phyloP scores from a whole-genome alignment of 306 rosid genomes.

The Quercus engelmannii region DNA sequence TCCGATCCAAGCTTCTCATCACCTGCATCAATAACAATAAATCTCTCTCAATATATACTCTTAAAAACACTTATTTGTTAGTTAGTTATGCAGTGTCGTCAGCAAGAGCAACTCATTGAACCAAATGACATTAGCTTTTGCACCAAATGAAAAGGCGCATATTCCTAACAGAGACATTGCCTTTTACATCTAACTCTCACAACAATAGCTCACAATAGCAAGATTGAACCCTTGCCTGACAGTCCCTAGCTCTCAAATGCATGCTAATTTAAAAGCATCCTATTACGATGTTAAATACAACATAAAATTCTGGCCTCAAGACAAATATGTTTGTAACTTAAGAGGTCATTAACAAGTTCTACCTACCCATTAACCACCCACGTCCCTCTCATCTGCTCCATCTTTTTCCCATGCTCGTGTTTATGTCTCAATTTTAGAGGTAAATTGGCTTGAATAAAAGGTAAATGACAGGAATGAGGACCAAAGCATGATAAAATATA shows the following conservation, averaged over 20 bases:
- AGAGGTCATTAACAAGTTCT: not conserved
- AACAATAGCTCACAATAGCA: not conserved
- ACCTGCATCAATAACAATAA: slow-evolving; percentile 42
- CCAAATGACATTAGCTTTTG: not conserved
- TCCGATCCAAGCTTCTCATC: slow-evolving; percentile 49
- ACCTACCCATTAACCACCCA: not conserved
- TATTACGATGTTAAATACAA: not conserved
- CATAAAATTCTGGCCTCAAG: not conserved
- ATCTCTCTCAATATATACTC: not conserved
- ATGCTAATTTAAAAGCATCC: not conserved
- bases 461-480: not conserved
- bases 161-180: not conserved
- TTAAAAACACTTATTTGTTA: not conserved
- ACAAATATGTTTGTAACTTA: not conserved
- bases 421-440: not conserved
- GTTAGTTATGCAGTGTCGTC: not conserved
- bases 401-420: not conserved
- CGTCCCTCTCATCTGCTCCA: too few species aligned
- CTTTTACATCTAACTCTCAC: not conserved
- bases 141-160: not conserved
- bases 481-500: not conserved
- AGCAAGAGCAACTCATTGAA: not conserved
- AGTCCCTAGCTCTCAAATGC: not conserved
- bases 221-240: not conserved
- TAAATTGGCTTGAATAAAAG: not conserved